Conservation (phyloP, 2,329 filamentous ascomycete species). For the Trichoderma citrinoviride region DNA sequence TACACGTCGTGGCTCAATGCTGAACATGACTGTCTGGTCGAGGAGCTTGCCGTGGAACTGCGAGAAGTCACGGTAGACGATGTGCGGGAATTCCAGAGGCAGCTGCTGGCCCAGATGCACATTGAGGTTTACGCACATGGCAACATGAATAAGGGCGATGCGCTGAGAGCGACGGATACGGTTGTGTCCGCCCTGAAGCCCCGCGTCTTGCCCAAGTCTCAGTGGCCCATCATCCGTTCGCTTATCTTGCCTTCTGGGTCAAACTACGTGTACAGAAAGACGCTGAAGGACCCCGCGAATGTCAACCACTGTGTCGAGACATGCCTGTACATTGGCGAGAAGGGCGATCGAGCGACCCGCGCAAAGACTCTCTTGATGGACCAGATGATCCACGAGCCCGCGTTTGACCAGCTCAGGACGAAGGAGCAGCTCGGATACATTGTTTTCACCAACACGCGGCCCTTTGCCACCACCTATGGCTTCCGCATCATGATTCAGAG, state of each 20-base stretch:
- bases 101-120: constrained; percentile 78
- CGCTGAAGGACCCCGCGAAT: constrained; percentile 80
- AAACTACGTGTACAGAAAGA: constrained; percentile 80
- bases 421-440: constrained; percentile 98
- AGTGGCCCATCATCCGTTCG: constrained; percentile 77
- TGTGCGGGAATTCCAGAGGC: constrained; percentile 73
- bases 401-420: constrained; percentile 90
- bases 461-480: constrained; percentile 73
- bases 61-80: constrained; percentile 70
- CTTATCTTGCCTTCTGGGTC: constrained; percentile 74
- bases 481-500: constrained; percentile 93
- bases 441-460: constrained; percentile 77
- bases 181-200: constrained; percentile 76
- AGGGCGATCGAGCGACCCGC: constrained; percentile 65
- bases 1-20: constrained; percentile 77
- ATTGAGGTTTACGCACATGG: constrained; percentile 88
- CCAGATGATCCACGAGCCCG: constrained; percentile 89
- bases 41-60: constrained; percentile 76
- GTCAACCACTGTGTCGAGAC: constrained; percentile 86
- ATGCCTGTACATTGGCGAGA: constrained; percentile 67
- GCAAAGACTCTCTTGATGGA: constrained; percentile 79
- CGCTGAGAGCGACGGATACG: constrained; percentile 77
- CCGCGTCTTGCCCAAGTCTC: constrained; percentile 66
- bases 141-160: constrained; percentile 93
- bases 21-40: constrained; percentile 74